These are phyloP conservation scores for Gynostemma pentaphyllum DNA, from an alignment of 306 rosid genomes.

Conservation along the genomic window DNA sequence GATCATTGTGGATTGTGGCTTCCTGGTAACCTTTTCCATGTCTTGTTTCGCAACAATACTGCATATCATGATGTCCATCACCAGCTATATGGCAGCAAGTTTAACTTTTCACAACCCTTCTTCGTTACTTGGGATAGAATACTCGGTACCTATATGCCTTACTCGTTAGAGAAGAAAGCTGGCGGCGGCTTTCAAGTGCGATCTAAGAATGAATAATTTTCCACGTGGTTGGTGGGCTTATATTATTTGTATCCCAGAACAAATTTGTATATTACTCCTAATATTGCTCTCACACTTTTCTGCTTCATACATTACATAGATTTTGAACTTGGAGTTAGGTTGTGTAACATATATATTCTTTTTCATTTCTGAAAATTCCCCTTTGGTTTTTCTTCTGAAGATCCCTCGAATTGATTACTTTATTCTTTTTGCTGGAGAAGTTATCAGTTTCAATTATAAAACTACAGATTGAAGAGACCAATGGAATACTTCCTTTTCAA, in stretches of 20 bases:
- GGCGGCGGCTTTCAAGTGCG: conserved; percentile 69
- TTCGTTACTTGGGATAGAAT: conserved; percentile 79
- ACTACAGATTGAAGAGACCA: no score
- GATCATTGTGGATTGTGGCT: conserved; percentile 90
- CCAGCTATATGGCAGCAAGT: conserved; percentile 75
- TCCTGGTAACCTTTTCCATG: conserved; percentile 68
- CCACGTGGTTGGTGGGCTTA: conserved; percentile 9
- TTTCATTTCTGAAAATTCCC: no score
- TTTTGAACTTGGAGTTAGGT: conserved; percentile 14
- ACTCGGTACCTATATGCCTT: conserved; percentile 79
- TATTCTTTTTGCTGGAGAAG: no score
- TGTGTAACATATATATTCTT: background rate
- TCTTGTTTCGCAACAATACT: conserved; percentile 67
- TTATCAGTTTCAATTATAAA: no score
- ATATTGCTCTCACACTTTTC: conserved; percentile 26
- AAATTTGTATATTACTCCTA: conserved; percentile 50
- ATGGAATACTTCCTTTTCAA: no score
- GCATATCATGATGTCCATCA: conserved; percentile 95
- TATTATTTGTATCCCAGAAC: conserved; percentile 38
- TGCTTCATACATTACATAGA: conserved; percentile 18
- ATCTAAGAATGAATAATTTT: conserved; percentile 12
- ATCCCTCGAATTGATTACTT: no score
- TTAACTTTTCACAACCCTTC: conserved; percentile 84
- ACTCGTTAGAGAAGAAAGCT: conserved; percentile 45
- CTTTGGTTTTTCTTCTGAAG: background rate